Conservation (phyloP, 108 stramenopile genomes). For the Discostella pseudostelligera region DNA sequence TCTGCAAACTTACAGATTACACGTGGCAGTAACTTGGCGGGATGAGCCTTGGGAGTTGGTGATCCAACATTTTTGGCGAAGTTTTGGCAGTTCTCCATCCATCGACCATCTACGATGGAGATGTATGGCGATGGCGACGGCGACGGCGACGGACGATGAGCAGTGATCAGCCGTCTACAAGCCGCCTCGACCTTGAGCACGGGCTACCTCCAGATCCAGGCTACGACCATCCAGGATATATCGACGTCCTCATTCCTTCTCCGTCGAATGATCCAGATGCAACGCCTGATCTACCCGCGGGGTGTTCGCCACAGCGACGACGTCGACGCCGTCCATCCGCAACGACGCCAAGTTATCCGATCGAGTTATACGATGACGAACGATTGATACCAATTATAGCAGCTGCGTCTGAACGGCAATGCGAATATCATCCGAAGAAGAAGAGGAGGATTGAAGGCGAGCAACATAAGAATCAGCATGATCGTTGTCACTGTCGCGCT, state of each 20-base stretch:
- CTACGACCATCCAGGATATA: constrained; percentile 19
- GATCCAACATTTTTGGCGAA: too few relatives aligned
- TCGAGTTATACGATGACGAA: constrained; percentile 25
- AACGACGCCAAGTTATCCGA: constrained; percentile 20
- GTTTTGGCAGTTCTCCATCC: too few relatives aligned
- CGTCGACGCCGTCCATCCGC: background rate
- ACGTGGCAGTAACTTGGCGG: too few relatives aligned
- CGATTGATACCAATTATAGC: constrained; percentile 7
- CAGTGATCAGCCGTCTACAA: too few relatives aligned
- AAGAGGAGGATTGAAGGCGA: background rate
- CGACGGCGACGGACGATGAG: too few relatives aligned
- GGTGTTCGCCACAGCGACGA: background rate
- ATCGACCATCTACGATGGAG: too few relatives aligned
- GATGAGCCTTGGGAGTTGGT: too few relatives aligned
- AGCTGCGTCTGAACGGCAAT: background rate
- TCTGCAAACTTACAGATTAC: too few relatives aligned
- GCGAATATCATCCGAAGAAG: background rate
- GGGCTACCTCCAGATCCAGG: constrained; percentile 6
- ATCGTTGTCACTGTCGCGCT: too few relatives aligned
- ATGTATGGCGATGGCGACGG: too few relatives aligned
- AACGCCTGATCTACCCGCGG: background rate
- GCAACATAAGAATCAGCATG: too few relatives aligned
- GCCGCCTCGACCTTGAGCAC: too few relatives aligned
- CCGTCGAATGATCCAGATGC: background rate
- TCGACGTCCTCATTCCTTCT: constrained; percentile 19